Evolutionary conservation across 768 basidiomycete species (phyloP).

Genomic region (Tephrocybe sp.): DNA sequence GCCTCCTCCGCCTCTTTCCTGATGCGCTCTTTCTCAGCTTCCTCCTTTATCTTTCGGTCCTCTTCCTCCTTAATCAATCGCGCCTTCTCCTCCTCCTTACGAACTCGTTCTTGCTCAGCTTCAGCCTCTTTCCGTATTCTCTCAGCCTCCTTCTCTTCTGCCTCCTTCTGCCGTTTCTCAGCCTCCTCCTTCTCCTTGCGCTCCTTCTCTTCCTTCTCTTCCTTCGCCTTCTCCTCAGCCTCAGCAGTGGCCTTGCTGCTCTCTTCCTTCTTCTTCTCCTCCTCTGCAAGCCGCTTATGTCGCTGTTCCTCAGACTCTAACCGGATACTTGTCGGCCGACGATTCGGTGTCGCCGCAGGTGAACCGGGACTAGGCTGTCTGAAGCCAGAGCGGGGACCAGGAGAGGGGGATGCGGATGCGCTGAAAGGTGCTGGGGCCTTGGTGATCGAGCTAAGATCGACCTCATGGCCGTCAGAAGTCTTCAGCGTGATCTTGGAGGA

Average conservation of each 20-base stretch:
- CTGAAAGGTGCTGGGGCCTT: conserved; percentile 42
- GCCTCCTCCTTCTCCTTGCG: conserved; percentile 41
- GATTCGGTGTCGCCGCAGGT: conserved; percentile 29
- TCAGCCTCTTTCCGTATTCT: conserved; percentile 28
- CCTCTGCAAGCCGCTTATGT: conserved; percentile 44
- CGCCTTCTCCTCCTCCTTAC: conserved; percentile 33
- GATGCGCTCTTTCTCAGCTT: conserved; percentile 44
- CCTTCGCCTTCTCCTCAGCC: conserved; percentile 42
- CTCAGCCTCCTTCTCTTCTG: conserved; percentile 27
- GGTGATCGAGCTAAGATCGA: conserved; percentile 56
- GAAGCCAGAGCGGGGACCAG: conserved; percentile 29
- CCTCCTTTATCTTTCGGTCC: conserved; percentile 49
- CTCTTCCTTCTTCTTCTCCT: conserved; percentile 43
- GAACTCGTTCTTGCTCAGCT: too few species aligned
- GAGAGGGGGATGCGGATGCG: conserved; percentile 38
- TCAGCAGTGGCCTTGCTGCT: conserved; percentile 40
- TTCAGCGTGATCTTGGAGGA: conserved; percentile 56
- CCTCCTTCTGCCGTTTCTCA: conserved; percentile 29
- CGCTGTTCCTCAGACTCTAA: conserved; percentile 61
- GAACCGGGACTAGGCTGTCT: conserved; percentile 32
- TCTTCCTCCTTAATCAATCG: conserved; percentile 26
- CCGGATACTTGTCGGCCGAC: conserved; percentile 46
- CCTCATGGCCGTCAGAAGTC: conserved; percentile 62
- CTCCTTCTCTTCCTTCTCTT: conserved; percentile 42
- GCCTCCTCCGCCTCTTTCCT: conserved; percentile 34